Base-by-base conservation (phyloP, 495 filamentous ascomycete species). In the Xylaria bambusicola region DNA sequence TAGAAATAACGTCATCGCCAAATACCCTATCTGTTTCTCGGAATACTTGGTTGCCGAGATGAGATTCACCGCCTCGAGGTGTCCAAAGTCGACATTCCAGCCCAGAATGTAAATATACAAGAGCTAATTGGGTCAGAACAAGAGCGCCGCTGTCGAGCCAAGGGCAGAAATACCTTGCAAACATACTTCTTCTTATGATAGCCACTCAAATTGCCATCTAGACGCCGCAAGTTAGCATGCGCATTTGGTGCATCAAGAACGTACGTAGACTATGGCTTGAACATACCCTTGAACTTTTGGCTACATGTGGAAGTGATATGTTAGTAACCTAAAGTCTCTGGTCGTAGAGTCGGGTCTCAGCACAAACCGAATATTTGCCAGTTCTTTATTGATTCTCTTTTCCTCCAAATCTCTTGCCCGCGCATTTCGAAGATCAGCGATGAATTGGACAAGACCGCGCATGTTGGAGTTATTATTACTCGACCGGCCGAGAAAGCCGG, bases 151-250 rank as follows among this genome's bases (percentile, higher is more conserved):
- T 48, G 40, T 12, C 31, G 40, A 18, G 6, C 52, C 18, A 29
- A 52, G 45, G 29, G 35, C 15, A 24, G 49, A 46, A 35, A 46
- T 77, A 88, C 86, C 82, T 98, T 98, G 89, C 95, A 99, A 45
- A 99, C 95, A 70, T 99, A 99, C 89, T 99, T 99, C 83, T 99
- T 99, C 82, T 95, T 96, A 75, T 96, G 90, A 67, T 99, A 99
- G 50, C 95, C 95, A 74, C 88, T 96, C 26, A 98, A 77, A 71
- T 80, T 89, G 38, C 92, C 93, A 72, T 93, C 88, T 86, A 81
- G 27, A 35, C 81, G 65, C 52, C 21, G 12, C 56, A 52, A 52
- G 68, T 63, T 20, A 53, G 47, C 48, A 64, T 20, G 26, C 46
- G 66, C 72, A 65, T 72, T 58, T 26, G 10, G 50, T 31, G 48